Evolutionary conservation across 2,329 filamentous ascomycete species (phyloP).

Genomic region (Aspergillus uvarum): DNA sequence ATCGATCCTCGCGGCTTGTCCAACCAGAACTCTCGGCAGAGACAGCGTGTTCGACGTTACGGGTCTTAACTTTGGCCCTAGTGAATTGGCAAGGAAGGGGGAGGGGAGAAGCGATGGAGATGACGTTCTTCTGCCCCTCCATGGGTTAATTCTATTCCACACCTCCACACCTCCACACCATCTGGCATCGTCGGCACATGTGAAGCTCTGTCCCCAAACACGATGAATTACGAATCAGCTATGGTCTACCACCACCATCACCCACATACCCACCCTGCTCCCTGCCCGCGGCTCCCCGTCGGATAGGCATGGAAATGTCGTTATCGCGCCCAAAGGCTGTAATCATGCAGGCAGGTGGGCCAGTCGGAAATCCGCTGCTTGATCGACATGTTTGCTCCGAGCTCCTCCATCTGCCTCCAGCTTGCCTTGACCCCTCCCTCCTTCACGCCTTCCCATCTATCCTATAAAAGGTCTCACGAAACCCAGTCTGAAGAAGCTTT

Average conservation of each 20-base stretch:
- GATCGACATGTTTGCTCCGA: not conserved
- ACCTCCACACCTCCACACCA: too few relatives aligned
- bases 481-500: not conserved
- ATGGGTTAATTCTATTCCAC: slow-evolving; percentile 10
- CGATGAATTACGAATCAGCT: slow-evolving; percentile 17
- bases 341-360: slow-evolving; percentile 5
- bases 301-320: not conserved
- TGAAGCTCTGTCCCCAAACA: slow-evolving; percentile 19
- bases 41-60: not conserved
- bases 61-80: slow-evolving; percentile 15
- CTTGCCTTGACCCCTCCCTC: not conserved
- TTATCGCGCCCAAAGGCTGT: slow-evolving; percentile 2
- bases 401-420: not conserved
- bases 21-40: slow-evolving; percentile 9
- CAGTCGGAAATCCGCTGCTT: slow-evolving; percentile 13
- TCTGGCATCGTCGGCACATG: not conserved
- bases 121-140: slow-evolving; percentile 29
- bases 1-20: slow-evolving; percentile 8
- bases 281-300: slow-evolving; percentile 12
- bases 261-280: slow-evolving; percentile 1
- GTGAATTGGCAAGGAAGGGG: slow-evolving; percentile 28
- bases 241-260: not conserved
- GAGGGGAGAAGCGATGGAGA: slow-evolving; percentile 21
- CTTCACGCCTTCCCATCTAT: not conserved
- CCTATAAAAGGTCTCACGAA: not conserved